Evolutionary conservation across 805 yeast genomes (phyloP).

Genomic region (Kregervanrija pseudodelftensis): DNA sequence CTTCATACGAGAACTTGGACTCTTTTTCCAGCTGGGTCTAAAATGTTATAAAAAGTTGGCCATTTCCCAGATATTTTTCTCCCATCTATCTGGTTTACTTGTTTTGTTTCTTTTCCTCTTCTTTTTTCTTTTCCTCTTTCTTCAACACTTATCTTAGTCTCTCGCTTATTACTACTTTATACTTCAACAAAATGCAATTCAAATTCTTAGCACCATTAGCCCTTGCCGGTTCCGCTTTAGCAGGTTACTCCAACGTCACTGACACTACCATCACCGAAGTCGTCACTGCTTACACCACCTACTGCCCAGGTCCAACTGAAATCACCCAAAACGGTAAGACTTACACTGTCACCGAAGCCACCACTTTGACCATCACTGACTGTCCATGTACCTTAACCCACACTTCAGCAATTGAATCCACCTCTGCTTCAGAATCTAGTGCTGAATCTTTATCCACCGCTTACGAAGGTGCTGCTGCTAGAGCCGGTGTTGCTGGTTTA

Average conservation of each 20-base stretch:
- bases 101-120: too few species aligned
- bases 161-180: conserved; percentile 21
- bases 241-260: conserved; percentile 39
- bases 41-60: too few species aligned
- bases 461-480: conserved; percentile 27
- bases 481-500: conserved; percentile 33
- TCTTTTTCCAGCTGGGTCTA: too few species aligned
- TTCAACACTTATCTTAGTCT: conserved; percentile 13
- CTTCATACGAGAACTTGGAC: too few species aligned
- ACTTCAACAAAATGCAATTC: conserved; percentile 30
- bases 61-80: too few species aligned
- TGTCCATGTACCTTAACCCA: conserved; percentile 66
- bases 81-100: too few species aligned
- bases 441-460: conserved; percentile 14
- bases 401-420: conserved; percentile 20
- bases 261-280: conserved; percentile 48
- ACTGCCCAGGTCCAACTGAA: conserved; percentile 74
- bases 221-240: conserved; percentile 35
- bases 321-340: conserved; percentile 59
- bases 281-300: conserved; percentile 69
- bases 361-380: conserved; percentile 81
- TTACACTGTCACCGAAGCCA: conserved; percentile 68
- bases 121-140: too few species aligned
- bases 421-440: conserved; percentile 13
- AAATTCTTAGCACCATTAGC: conserved; percentile 27